Evolutionary conservation across 2,329 filamentous ascomycete genomes (phyloP).

Genomic region (Nothomitra cinnamomea): DNA sequence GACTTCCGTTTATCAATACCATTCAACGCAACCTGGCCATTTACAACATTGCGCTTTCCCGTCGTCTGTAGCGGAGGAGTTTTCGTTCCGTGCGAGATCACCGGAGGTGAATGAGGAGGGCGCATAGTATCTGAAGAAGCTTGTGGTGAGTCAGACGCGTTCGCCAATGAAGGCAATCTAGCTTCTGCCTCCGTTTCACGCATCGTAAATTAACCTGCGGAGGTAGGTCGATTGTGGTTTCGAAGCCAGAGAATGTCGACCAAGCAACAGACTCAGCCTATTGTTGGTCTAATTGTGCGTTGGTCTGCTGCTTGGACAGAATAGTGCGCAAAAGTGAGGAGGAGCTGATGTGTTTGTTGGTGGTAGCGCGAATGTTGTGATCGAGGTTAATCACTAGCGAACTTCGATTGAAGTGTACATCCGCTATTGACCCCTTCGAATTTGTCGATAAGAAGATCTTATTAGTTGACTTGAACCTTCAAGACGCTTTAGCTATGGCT

Average conservation of each 20-base stretch:
- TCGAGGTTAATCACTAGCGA: too few relatives aligned
- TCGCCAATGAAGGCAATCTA: background rate
- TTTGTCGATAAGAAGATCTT: background rate
- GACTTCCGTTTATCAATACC: constrained; percentile 1
- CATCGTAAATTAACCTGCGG: background rate
- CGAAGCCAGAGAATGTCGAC: too few relatives aligned
- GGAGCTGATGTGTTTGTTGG: too few relatives aligned
- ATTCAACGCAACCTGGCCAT: background rate
- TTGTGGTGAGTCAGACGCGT: background rate
- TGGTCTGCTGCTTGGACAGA: too few relatives aligned
- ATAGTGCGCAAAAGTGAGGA: too few relatives aligned
- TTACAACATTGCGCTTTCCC: background rate
- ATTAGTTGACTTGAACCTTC: background rate
- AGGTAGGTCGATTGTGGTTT: background rate
- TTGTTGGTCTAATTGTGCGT: too few relatives aligned
- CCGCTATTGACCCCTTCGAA: too few relatives aligned
- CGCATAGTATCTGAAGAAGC: background rate
- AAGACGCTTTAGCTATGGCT: background rate
- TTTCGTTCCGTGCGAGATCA: background rate
- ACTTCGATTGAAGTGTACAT: too few relatives aligned
- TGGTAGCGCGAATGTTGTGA: too few relatives aligned
- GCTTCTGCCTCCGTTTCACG: background rate
- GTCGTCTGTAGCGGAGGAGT: background rate
- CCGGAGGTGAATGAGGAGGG: background rate
- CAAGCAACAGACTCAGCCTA: too few relatives aligned